phyloP scores from a whole-genome alignment of 257 asterid species.

The Buddleja alternifolia region DNA sequence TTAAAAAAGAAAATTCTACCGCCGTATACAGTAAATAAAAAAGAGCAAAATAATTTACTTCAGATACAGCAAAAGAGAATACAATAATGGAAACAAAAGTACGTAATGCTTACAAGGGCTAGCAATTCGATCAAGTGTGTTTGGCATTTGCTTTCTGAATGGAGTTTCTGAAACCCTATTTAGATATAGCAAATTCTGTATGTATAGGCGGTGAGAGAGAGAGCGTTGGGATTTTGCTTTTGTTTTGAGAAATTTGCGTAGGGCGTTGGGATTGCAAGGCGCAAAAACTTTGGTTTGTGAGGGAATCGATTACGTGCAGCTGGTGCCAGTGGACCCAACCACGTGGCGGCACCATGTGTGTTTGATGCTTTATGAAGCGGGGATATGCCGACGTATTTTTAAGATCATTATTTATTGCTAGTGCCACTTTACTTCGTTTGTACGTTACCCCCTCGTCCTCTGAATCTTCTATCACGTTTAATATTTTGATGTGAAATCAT shows the following conservation, averaged over 20 bases:
- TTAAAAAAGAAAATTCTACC: background rate
- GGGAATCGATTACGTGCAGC: conserved; percentile 28
- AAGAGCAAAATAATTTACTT: conserved; percentile 21
- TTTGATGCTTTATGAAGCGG: conserved; percentile 47
- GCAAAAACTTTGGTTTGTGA: conserved; percentile 17
- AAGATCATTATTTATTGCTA: background rate
- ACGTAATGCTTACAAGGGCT: conserved; percentile 40
- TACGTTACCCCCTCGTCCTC: too few relatives aligned
- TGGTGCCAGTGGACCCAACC: conserved; percentile 32
- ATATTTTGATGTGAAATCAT: too few relatives aligned
- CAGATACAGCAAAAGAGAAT: background rate
- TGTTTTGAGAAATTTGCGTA: too few relatives aligned
- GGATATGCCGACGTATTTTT: conserved; percentile 40
- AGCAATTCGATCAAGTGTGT: conserved; percentile 37
- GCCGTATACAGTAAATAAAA: background rate
- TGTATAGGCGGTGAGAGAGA: background rate
- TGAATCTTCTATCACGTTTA: too few relatives aligned
- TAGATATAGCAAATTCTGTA: conserved; percentile 7
- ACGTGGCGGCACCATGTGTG: conserved; percentile 37
- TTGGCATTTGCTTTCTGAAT: conserved; percentile 29
- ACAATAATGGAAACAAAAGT: background rate
- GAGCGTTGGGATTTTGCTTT: too few relatives aligned
- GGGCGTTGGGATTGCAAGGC: conserved; percentile 4
- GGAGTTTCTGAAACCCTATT: background rate
- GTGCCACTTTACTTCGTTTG: background rate